A percentile compares a stretch with the other conserved stretches of the same genome.
Evolutionary conservation across 352 stramenopile genomes (phyloP).

Genomic region (Phytopythium mirpurense): DNA sequence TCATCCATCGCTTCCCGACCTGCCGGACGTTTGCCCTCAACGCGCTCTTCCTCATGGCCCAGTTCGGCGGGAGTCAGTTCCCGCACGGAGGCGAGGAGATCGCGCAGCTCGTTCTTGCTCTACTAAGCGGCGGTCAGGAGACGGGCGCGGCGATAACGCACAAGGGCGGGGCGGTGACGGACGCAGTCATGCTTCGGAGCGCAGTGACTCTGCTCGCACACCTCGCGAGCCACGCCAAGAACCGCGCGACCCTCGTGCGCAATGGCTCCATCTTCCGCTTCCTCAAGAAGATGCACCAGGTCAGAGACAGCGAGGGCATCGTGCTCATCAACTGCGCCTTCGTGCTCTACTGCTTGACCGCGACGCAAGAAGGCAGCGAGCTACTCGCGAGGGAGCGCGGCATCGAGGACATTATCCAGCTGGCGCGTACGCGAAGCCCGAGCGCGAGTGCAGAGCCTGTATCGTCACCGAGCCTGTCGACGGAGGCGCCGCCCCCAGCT

Average conservation of each 20-base stretch:
- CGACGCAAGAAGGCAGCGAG: slow-evolving; percentile 64
- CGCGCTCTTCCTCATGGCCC: slow-evolving; percentile 44
- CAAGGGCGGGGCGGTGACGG: slow-evolving; percentile 4
- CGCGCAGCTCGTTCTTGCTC: slow-evolving; percentile 27
- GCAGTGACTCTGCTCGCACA: slow-evolving; percentile 58
- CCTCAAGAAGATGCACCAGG: slow-evolving; percentile 38
- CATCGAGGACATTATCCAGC: slow-evolving; percentile 66
- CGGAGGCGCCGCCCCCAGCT: background rate
- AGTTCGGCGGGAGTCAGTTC: slow-evolving; percentile 39
- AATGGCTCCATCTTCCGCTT: slow-evolving; percentile 59
- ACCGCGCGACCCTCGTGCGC: slow-evolving; percentile 43
- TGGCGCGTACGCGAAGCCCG: slow-evolving; percentile 34
- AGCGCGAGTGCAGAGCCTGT: slow-evolving; percentile 5
- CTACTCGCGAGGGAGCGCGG: slow-evolving; percentile 65
- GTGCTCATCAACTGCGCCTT: slow-evolving; percentile 65
- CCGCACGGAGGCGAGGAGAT: slow-evolving; percentile 62
- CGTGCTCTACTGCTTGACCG: slow-evolving; percentile 59
- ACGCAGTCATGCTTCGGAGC: slow-evolving; percentile 31
- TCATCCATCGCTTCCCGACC: slow-evolving; percentile 37
- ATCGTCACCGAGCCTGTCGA: background rate
- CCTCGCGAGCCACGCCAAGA: slow-evolving; percentile 49
- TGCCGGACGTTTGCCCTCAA: slow-evolving; percentile 46
- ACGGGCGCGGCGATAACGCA: background rate
- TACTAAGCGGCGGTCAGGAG: slow-evolving; percentile 34
- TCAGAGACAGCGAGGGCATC: slow-evolving; percentile 35